Evolutionary conservation across 495 filamentous ascomycete species (phyloP), one percentile per base, ranked within the genome.

Genomic region (Chaetomium cochliodes): DNA sequence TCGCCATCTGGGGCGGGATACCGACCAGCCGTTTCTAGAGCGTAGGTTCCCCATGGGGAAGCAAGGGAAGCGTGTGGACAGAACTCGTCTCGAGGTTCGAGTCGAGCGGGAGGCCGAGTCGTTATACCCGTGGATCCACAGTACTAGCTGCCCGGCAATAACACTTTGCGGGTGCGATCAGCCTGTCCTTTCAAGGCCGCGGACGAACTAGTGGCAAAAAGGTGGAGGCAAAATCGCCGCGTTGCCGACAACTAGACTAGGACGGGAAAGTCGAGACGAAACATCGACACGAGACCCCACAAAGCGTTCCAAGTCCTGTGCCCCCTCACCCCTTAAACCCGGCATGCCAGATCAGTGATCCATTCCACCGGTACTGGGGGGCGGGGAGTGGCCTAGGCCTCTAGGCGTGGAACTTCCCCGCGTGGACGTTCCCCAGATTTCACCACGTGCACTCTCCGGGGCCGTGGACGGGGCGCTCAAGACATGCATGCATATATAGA

Each of bases 21-120:
- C 49, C 22, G 11, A 51, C 49, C 49, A 51, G 49, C 49, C 49
- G 18, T 51, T 20, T 51, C 22, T 26, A 2, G 49, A 51, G 49
- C 49, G 49, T 25, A 23, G 49, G 18, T 51, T 51, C 49, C 49
- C 49, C 49, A 51, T 51, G 49, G 49, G 49, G 49, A 20, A 51
- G 49, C 23, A 20, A 51, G 20, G 20, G 26, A 25, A 26, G n/a
- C 18, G 49, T 51, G 20, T 3, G 8, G 49, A 23, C 18, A 15
- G 20, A 51, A 51, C 49, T 51, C 49, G 49, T 51, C 49, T 51
- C 49, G 49, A 51, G 20, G 13, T 12, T 51, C 23, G 49, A 51
- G 22, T 51, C 20, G 20, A 51, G 49, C 5, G 22, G 49, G 23
- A 25, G 49, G 18, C 22, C 26, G 23, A 22, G 18, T 23, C 20